Conservation (phyloP, 192 early-diverging fungal genomes). For the Diversispora epigaea region DNA sequence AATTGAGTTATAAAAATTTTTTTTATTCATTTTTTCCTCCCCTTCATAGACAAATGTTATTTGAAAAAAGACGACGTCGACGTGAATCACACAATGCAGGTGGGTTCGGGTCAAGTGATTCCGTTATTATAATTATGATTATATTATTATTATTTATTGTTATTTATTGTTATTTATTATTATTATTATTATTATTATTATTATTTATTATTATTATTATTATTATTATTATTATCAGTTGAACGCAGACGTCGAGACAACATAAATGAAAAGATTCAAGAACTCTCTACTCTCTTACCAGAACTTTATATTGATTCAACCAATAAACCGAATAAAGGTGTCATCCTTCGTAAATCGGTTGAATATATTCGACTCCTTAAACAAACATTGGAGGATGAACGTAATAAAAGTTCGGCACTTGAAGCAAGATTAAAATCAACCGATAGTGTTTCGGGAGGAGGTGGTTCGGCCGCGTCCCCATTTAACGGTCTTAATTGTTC, state of each 20-base stretch:
- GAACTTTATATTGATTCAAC: slow-evolving; percentile 70
- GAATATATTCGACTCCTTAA: slow-evolving; percentile 89
- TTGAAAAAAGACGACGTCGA: slow-evolving; percentile 87
- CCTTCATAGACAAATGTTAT: slow-evolving; percentile 31
- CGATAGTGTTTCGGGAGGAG: slow-evolving; percentile 46
- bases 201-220: not conserved
- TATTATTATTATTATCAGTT: slow-evolving; percentile 47
- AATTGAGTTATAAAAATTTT: not conserved
- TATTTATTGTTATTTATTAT: not conserved
- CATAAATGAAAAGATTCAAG: slow-evolving; percentile 98
- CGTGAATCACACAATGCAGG: slow-evolving; percentile 95
- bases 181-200: not conserved
- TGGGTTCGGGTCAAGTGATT: slow-evolving; percentile 17
- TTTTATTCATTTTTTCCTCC: not conserved
- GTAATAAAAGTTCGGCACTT: slow-evolving; percentile 68
- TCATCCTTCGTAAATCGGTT: slow-evolving; percentile 90
- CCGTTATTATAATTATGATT: not conserved
- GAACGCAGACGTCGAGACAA: slow-evolving; percentile 94
- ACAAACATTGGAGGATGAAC: slow-evolving; percentile 61
- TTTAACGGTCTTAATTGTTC: no score
- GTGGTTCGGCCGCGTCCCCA: no score
- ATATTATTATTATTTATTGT: not conserved
- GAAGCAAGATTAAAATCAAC: slow-evolving; percentile 40
- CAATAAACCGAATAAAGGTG: slow-evolving; percentile 94
- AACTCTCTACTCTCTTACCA: slow-evolving; percentile 82